Conservation (phyloP, 306 rosid species). For the Cicer bijugum region DNA sequence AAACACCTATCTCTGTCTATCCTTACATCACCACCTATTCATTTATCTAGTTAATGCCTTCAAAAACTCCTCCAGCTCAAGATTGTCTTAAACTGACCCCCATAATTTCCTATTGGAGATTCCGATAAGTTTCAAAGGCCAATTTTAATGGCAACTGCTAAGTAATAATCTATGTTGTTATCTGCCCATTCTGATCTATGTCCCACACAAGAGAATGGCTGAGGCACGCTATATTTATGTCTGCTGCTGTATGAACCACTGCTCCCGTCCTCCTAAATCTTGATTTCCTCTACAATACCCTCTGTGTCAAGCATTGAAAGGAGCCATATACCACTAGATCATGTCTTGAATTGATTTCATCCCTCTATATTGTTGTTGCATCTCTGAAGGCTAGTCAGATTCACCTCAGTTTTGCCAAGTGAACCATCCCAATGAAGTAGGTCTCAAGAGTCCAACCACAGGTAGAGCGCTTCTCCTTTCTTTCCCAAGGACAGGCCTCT, state of each 20-base stretch:
- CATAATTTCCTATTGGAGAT: background rate
- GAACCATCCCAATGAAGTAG: constrained; percentile 2
- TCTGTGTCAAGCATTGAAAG: background rate
- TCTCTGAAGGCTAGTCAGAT: background rate
- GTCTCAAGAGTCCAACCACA: background rate
- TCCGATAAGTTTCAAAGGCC: background rate
- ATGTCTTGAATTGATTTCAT: background rate
- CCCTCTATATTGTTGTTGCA: background rate
- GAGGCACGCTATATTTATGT: background rate
- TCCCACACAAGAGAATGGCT: background rate
- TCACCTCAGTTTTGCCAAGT: constrained; percentile 2
- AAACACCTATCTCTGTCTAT: background rate
- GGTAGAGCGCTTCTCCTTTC: constrained; percentile 1
- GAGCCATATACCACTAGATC: background rate
- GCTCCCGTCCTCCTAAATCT: background rate
- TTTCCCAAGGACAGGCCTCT: background rate
- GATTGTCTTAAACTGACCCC: background rate
- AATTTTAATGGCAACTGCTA: background rate
- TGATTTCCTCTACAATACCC: background rate
- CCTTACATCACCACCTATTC: background rate
- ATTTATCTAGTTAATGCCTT: background rate
- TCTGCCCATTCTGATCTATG: background rate
- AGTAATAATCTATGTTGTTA: background rate
- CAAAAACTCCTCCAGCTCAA: background rate
- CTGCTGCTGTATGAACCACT: background rate